Evolutionary conservation across 371 early-diverging fungal species (phyloP), one percentile per base, ranked within the genome.

Genomic region (Syncephalastrum racemosum): DNA sequence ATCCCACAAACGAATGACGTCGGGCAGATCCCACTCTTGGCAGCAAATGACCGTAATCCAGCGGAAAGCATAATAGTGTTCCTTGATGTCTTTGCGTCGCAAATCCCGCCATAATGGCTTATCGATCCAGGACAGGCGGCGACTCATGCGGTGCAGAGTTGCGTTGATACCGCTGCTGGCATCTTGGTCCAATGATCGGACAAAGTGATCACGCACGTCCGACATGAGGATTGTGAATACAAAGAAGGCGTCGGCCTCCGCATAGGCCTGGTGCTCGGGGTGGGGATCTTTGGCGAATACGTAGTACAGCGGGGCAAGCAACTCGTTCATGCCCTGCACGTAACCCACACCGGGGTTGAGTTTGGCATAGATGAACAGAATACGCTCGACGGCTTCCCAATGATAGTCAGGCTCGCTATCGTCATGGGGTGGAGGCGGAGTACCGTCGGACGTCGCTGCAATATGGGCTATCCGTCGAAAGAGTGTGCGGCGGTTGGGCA

Each of bases 311-410:
- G 95, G 92, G 4, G 86, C 93, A 16, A 93, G 62, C 27, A 94
- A 66, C 62, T 93, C 90, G 63, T 92, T 93, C 95, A 94, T 93
- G 43, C 95, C 93, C 66, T 94, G 95, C 13, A 92, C 89, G 65
- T 94, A 94, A 1, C 92, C 90, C 4, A 91, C 86, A 6, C 95
- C 93, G 2, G 89, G 89, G 60, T 93, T 94, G 39, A 93, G 64
- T 59, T 89, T 89, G 15, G 92, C 90, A 67, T 89, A 92, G 23
- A 93, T 86, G 62, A 87, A 93, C 43, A 94, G 60, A 15, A 94
- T 83, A 10, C 95, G 79, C 60, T 89, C 91, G 53, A 93, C 83
- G 0, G 85, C 91, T 56, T 92, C 93, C 86, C 90, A 91, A 59
- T 94, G 94, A 58, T 86, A 72, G 62, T 90, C 90, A 55, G 77